Evolutionary conservation across 2,329 filamentous ascomycete species (phyloP), one percentile per base, ranked within the genome.

Genomic region (Xylariaceae sp.): DNA sequence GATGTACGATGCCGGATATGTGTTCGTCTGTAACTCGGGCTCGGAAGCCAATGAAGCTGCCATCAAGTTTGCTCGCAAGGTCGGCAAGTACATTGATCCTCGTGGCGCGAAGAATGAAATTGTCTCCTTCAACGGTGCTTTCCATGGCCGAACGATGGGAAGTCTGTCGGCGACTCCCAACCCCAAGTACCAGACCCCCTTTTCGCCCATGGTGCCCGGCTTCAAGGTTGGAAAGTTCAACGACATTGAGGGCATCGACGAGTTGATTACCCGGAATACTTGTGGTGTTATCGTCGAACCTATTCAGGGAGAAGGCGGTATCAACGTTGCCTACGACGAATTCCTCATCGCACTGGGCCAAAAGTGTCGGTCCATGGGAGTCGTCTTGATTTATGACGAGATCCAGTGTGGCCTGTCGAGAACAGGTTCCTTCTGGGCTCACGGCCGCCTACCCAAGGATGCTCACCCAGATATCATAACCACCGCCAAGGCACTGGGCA

Each of bases 31-130:
- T 79, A 99, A 99, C 78, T 97, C 92, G 3, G 94, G 94, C 61
- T 90, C 89, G 61, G 94, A 99, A 77, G 94, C 94, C 72, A 99
- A 99, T 74, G 94, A 99, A 77, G 94, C 93, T 1, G 94, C 93
- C 41, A 89, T 99, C 74, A 99, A 99, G 75, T 97, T 99, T 70
- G 89, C 93, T 17, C 85, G 94, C 68, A 99, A 99, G 76, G 87
- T 88, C 18, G 92, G 92, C 68, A 93, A 93, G 74, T 78, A 85
- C 8, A 69, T 87, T 34, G 88, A 92, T 64, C 85, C 88, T 0
- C 84, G 84, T 0, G 88, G 89, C 52, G 76, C 74, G 17, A 96
- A 97, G 78, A 75, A 84, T 67, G 92, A 97, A 70, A 77, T 99
- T 52, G 90, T 97, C 55, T 96, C 91, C 13, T 99, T 97, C 80